Conservation (phyloP, 2,329 filamentous ascomycete species). For the Aspergillus alliaceus region DNA sequence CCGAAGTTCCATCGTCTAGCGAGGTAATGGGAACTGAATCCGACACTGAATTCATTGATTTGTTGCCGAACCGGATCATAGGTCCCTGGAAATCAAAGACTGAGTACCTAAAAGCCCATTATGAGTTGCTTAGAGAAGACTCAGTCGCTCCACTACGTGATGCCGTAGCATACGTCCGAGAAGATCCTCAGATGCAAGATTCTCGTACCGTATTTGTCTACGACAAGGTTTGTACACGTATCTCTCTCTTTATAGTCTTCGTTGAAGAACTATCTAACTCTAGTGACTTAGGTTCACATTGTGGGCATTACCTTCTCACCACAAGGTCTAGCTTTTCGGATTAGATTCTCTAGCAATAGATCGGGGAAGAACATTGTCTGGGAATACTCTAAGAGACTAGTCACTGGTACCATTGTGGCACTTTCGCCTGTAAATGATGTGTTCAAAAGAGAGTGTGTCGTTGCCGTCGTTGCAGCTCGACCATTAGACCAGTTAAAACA, state of each 20-base stretch:
- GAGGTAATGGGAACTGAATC: constrained; percentile 37
- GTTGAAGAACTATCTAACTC: not conserved
- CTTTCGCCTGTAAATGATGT: constrained; percentile 56
- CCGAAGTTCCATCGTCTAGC: constrained; percentile 41
- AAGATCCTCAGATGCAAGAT: constrained; percentile 59
- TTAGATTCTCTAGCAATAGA: constrained; percentile 69
- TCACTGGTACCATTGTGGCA: constrained; percentile 56
- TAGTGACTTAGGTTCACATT: constrained; percentile 59
- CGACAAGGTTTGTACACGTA: constrained; percentile 57
- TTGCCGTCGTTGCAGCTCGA: constrained; percentile 72
- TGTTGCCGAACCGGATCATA: constrained; percentile 56
- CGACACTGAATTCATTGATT: constrained; percentile 27
- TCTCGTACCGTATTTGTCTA: constrained; percentile 63
- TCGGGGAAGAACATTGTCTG: constrained; percentile 69
- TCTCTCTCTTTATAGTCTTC: not conserved
- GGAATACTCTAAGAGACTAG: constrained; percentile 60
- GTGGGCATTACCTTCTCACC: constrained; percentile 63
- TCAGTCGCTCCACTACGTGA: constrained; percentile 67
- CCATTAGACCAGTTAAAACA: constrained; percentile 62
- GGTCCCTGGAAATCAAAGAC: constrained; percentile 61
- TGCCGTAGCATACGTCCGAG: constrained; percentile 59
- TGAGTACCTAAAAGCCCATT: constrained; percentile 71
- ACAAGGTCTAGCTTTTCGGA: constrained; percentile 63
- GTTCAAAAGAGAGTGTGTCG: constrained; percentile 65
- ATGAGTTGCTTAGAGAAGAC: constrained; percentile 74